Percentiles rank a stretch among this genome's conserved stretches.
Conservation (phyloP, 2,329 filamentous ascomycete species). For the Corinectria fuckeliana region DNA sequence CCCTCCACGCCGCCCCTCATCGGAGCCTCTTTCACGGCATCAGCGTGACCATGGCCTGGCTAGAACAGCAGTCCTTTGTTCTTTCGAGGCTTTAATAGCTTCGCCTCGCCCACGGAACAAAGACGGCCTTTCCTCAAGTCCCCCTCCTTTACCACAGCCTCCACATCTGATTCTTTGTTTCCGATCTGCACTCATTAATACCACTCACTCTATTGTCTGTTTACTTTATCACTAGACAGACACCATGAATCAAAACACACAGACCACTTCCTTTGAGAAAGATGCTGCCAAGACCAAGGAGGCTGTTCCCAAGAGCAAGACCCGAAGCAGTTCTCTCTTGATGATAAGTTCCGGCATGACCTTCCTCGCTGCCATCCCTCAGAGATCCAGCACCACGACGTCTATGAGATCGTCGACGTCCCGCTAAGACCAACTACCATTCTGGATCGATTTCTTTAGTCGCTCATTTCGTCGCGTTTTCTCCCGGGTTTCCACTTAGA, state of each 20-base stretch:
- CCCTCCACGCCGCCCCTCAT: slow-evolving; percentile 23
- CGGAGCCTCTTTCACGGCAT: slow-evolving; percentile 26
- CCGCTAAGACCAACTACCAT: slow-evolving; percentile 26
- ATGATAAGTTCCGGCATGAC: slow-evolving; percentile 40
- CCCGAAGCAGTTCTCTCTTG: slow-evolving; percentile 34
- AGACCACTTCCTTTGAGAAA: slow-evolving; percentile 37
- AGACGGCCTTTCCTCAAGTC: slow-evolving; percentile 12
- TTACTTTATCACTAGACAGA: neutral
- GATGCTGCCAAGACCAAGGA: slow-evolving; percentile 36
- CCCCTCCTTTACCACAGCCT: neutral
- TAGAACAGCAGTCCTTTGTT: slow-evolving; percentile 25
- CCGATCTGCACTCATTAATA: neutral
- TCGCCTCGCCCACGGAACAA: slow-evolving; percentile 27
- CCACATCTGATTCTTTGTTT: slow-evolving; percentile 3
- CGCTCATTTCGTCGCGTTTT: slow-evolving; percentile 27
- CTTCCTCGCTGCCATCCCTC: slow-evolving; percentile 37
- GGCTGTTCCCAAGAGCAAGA: slow-evolving; percentile 30
- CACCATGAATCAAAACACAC: slow-evolving; percentile 33
- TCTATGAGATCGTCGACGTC: slow-evolving; percentile 38
- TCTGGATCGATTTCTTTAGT: slow-evolving; percentile 15
- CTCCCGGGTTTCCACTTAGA: slow-evolving; percentile 4
- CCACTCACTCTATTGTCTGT: neutral
- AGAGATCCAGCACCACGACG: slow-evolving; percentile 26
- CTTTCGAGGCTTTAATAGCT: slow-evolving; percentile 32
- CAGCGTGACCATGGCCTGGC: slow-evolving; percentile 23